A percentile compares a stretch with the other conserved stretches of the same genome.
Conservation (phyloP, 345 rosid genomes). For the Lepidium africanum region DNA sequence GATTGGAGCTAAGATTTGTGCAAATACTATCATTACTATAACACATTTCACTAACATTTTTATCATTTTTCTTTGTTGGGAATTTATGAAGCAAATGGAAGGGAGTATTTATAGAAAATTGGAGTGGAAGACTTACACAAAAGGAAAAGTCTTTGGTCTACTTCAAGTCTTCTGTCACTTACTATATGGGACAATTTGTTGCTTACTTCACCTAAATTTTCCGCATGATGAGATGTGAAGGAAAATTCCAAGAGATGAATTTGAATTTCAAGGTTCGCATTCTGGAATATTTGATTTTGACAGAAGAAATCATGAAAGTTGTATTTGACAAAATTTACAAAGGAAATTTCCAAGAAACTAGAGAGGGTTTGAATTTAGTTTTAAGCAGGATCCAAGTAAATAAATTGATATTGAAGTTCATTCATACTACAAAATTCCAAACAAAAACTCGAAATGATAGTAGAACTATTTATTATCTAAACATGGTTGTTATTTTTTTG, state of each 20-base stretch:
- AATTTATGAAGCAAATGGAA: slow-evolving; percentile 6
- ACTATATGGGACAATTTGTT: background rate
- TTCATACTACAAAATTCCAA: too few species aligned
- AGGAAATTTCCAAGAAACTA: slow-evolving; percentile 5
- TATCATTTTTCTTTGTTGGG: slow-evolving; percentile 1
- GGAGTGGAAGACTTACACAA: background rate
- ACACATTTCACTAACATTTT: background rate
- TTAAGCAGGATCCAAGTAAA: too few species aligned
- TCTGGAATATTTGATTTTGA: background rate
- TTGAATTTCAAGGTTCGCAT: background rate
- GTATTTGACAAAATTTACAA: background rate
- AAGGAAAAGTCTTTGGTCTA: slow-evolving; percentile 17
- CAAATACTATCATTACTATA: slow-evolving; percentile 7
- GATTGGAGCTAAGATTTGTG: slow-evolving; percentile 18
- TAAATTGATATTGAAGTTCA: too few species aligned
- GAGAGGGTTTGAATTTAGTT: background rate
- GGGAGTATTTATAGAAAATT: background rate
- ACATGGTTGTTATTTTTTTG: too few species aligned
- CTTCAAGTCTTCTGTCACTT: slow-evolving; percentile 14
- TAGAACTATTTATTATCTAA: too few species aligned
- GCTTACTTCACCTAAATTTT: background rate
- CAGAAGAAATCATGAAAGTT: background rate
- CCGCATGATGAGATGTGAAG: background rate
- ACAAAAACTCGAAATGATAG: too few species aligned
- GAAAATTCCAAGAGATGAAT: slow-evolving; percentile 8